phyloP scores from a whole-genome alignment of 176 grass and related monocot genomes.

The Triticum urartu region DNA sequence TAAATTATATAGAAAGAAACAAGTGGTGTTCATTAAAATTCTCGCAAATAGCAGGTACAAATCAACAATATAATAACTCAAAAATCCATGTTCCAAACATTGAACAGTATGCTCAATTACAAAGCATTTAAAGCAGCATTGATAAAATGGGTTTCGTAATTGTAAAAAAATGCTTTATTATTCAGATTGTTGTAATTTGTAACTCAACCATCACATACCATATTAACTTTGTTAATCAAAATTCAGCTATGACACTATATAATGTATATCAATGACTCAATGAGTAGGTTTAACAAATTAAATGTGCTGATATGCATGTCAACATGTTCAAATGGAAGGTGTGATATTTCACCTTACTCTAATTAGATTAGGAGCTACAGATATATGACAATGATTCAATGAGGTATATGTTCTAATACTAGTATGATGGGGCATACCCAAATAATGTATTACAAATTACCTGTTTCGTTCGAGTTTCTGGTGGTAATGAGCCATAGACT shows the following conservation, averaged over 20 bases:
- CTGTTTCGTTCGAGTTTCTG: conserved; percentile 97
- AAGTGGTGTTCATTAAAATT: background rate
- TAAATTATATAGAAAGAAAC: conserved; percentile 1
- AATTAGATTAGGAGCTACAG: background rate
- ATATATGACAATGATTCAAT: conserved; percentile 20
- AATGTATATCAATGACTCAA: no score
- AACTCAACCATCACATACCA: no score
- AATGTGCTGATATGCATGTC: conserved; percentile 17
- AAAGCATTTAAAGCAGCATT: conserved; percentile 10
- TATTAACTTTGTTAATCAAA: no score
- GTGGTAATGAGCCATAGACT: conserved; percentile 96
- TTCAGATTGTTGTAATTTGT: background rate
- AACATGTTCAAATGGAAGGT: conserved; percentile 15
- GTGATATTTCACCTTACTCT: conserved; percentile 6
- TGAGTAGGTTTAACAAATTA: background rate
- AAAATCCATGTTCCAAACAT: background rate
- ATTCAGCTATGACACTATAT: no score
- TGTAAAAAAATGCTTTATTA: conserved; percentile 2
- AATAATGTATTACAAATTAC: conserved; percentile 34
- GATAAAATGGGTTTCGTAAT: background rate
- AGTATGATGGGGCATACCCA: conserved; percentile 7
- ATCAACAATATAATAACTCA: conserved; percentile 14
- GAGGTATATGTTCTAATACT: background rate
- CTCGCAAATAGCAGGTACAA: background rate
- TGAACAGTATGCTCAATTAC: background rate